A percentile compares a stretch with the other conserved stretches of the same genome.
These are phyloP conservation scores for Mucuna pruriens DNA, from an alignment of 306 rosid species.

Conservation along the genomic window DNA sequence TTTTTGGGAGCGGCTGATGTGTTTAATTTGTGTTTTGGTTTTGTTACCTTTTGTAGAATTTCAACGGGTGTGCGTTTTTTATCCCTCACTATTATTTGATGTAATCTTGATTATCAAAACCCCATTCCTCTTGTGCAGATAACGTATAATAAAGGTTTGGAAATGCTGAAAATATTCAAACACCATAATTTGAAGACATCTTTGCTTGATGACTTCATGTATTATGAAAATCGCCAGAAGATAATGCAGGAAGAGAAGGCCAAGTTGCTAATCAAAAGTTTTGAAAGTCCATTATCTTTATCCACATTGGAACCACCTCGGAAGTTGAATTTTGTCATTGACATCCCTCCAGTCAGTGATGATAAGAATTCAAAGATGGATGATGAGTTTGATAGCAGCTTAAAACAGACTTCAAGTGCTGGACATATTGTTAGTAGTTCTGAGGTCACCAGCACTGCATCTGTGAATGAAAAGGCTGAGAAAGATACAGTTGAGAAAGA, in stretches of 20 bases:
- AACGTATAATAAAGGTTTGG: constrained; percentile 74
- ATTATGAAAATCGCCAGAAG: constrained; percentile 92
- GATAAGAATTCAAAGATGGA: constrained; percentile 46
- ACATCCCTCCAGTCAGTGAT: constrained; percentile 47
- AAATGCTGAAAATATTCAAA: constrained; percentile 82
- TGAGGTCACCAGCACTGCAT: constrained; percentile 18
- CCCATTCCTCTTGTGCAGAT: constrained; percentile 59
- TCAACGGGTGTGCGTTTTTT: background rate
- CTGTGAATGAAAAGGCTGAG: constrained; percentile 42
- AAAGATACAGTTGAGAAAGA: constrained; percentile 38
- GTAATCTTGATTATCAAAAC: background rate
- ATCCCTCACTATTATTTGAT: background rate
- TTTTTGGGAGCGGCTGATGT: background rate
- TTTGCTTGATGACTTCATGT: constrained; percentile 86
- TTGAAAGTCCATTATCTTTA: constrained; percentile 51
- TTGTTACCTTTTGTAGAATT: background rate
- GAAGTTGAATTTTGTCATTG: constrained; percentile 58
- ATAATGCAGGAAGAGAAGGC: constrained; percentile 87
- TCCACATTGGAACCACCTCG: constrained; percentile 63
- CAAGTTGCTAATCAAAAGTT: constrained; percentile 58
- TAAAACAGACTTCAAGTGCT: constrained; percentile 34
- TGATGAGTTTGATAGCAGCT: constrained; percentile 38
- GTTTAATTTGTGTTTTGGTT: background rate
- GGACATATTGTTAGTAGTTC: constrained; percentile 44
- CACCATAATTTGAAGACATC: constrained; percentile 77